Conservation (phyloP, 352 stramenopile species). For the Blastocystis sp. region DNA sequence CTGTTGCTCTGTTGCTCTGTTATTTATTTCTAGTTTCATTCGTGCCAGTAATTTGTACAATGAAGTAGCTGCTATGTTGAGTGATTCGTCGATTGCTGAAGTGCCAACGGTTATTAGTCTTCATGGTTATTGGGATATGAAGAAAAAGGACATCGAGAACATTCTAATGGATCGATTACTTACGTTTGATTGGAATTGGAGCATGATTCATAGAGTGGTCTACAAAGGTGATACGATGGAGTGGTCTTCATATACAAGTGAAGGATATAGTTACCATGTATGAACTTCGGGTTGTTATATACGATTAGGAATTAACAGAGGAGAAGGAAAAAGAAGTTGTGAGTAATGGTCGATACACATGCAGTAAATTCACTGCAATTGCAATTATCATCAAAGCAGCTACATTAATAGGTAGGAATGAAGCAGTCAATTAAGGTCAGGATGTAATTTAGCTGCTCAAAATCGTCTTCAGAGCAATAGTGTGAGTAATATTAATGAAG, state of each 20-base stretch:
- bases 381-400: slow-evolving; percentile 56
- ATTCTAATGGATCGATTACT: slow-evolving; percentile 35
- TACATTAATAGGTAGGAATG: slow-evolving; percentile 14
- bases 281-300: neutral
- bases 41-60: slow-evolving; percentile 52
- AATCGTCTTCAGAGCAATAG: slow-evolving; percentile 58
- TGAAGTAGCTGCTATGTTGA: slow-evolving; percentile 38
- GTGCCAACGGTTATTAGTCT: slow-evolving; percentile 36
- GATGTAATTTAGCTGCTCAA: slow-evolving; percentile 37
- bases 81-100: slow-evolving; percentile 11
- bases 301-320: slow-evolving; percentile 33
- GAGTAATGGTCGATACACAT: slow-evolving; percentile 13
- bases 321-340: slow-evolving; percentile 61
- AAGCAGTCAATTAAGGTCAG: neutral
- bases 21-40: slow-evolving; percentile 2
- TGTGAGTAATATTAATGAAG: slow-evolving; percentile 55
- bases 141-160: slow-evolving; percentile 60
- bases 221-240: slow-evolving; percentile 9
- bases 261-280: slow-evolving; percentile 30
- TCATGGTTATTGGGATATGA: slow-evolving; percentile 32
- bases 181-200: neutral
- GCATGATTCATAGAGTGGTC: neutral
- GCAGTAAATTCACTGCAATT: slow-evolving; percentile 54
- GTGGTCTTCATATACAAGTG: slow-evolving; percentile 21
- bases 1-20: neutral